A percentile compares a stretch with the other conserved stretches of the same genome.
These are phyloP conservation scores for Lavandula angustifolia DNA, from an alignment of 257 asterid genomes.

Conservation along the genomic window DNA sequence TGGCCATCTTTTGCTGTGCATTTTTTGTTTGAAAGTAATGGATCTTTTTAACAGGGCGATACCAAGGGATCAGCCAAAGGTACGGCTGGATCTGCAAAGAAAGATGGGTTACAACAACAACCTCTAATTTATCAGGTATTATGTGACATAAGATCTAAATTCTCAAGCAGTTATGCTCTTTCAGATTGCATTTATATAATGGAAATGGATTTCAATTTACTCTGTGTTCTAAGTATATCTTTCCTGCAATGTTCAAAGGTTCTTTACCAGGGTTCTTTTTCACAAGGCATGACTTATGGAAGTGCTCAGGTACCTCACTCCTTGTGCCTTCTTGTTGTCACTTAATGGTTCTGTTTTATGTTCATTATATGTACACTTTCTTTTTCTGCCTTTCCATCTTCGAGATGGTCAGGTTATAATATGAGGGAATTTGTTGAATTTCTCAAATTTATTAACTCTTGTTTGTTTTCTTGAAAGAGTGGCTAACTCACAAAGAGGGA, in stretches of 20 bases:
- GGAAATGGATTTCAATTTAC: background rate
- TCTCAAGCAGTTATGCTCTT: conserved; percentile 5
- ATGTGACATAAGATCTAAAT: background rate
- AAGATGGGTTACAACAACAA: conserved; percentile 61
- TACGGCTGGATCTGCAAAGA: conserved; percentile 70
- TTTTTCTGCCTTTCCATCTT: conserved; percentile 1
- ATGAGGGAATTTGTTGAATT: background rate
- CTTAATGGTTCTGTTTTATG: conserved; percentile 17
- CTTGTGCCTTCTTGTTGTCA: conserved; percentile 21
- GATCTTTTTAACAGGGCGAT: conserved; percentile 63
- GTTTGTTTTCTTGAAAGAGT: background rate
- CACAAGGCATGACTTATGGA: conserved; percentile 76
- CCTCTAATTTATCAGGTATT: conserved; percentile 54
- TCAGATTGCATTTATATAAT: conserved; percentile 1
- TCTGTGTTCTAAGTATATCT: conserved; percentile 8
- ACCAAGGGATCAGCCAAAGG: conserved; percentile 73
- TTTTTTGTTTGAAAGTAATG: background rate
- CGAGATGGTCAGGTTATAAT: background rate
- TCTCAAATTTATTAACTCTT: background rate
- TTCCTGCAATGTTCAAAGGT: conserved; percentile 47
- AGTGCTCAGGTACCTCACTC: conserved; percentile 59
- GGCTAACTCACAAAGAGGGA: background rate
- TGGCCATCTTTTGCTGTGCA: background rate
- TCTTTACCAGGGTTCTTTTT: conserved; percentile 67
- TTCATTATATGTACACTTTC: background rate